These are phyloP conservation scores for Brettanomyces sp. DNA, from an alignment of 805 yeast species.

Conservation along the genomic window DNA sequence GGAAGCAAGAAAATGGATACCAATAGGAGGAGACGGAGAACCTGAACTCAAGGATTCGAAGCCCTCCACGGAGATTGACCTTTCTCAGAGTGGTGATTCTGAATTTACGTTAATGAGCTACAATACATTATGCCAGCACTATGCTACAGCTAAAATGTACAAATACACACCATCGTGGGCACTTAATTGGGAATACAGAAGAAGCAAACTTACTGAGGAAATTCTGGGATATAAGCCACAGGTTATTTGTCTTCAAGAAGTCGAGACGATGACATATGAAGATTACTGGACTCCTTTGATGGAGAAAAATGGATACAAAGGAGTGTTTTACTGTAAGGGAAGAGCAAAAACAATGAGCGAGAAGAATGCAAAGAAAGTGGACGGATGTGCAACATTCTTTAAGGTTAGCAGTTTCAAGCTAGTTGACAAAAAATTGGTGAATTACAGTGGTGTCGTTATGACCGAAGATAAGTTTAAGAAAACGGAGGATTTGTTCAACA, in stretches of 20 bases:
- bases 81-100: constrained; percentile 23
- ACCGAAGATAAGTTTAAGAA: constrained; percentile 80
- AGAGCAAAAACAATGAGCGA: constrained; percentile 86
- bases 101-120: constrained; percentile 75
- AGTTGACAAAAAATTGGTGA: constrained; percentile 63
- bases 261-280: constrained; percentile 77
- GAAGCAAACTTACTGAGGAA: constrained; percentile 66
- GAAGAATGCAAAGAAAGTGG: constrained; percentile 79
- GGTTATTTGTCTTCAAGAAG: constrained; percentile 89
- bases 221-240: constrained; percentile 59
- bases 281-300: constrained; percentile 79
- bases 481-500: constrained; percentile 88
- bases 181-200: constrained; percentile 83
- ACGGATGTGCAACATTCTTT: constrained; percentile 96
- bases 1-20: constrained; percentile 75
- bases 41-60: constrained; percentile 23
- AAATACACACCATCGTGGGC: constrained; percentile 98
- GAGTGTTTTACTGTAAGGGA: constrained; percentile 77
- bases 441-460: constrained; percentile 75
- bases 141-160: constrained; percentile 86
- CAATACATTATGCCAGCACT: constrained; percentile 90
- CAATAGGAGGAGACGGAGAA: constrained; percentile 71
- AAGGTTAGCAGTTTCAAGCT: constrained; percentile 60
- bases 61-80: constrained; percentile 17
- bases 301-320: constrained; percentile 67